A percentile compares a stretch with the other conserved stretches of the same genome.
Conservation (phyloP, 2,329 filamentous ascomycete species). For the Berkeleyomyces rouxiae region DNA sequence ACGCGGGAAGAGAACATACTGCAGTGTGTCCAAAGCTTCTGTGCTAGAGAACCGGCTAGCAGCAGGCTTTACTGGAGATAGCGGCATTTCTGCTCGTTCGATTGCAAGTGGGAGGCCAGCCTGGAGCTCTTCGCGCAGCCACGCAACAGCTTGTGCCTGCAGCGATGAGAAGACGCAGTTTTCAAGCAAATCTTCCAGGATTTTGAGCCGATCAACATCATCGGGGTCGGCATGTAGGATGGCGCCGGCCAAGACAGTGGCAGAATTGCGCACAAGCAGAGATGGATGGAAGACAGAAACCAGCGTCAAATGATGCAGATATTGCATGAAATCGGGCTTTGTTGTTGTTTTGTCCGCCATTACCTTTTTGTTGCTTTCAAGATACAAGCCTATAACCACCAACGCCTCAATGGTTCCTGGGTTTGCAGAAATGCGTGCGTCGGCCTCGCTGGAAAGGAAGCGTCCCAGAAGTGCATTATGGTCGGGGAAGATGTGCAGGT, state of each 20-base stretch:
- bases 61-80: slow-evolving; percentile 8
- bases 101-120: slow-evolving; percentile 15
- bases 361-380: slow-evolving; percentile 34
- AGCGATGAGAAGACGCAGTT: slow-evolving; percentile 47
- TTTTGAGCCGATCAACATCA: slow-evolving; percentile 40
- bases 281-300: slow-evolving; percentile 40
- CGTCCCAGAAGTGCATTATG: slow-evolving; percentile 36
- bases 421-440: slow-evolving; percentile 30
- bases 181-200: slow-evolving; percentile 47
- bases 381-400: slow-evolving; percentile 41
- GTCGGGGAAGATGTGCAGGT: slow-evolving; percentile 42
- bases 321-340: slow-evolving; percentile 36
- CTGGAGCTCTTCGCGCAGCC: slow-evolving; percentile 47
- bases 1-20: slow-evolving; percentile 44
- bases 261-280: slow-evolving; percentile 36
- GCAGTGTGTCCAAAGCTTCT: slow-evolving; percentile 41
- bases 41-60: slow-evolving; percentile 31
- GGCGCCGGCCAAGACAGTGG: slow-evolving; percentile 34
- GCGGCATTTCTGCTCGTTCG: slow-evolving; percentile 21
- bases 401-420: slow-evolving; percentile 43
- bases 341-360: slow-evolving; percentile 20
- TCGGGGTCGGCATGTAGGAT: slow-evolving; percentile 43
- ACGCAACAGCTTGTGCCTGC: slow-evolving; percentile 45
- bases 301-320: slow-evolving; percentile 42
- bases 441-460: slow-evolving; percentile 35